Percentiles rank a stretch among this genome's conserved stretches.
Conservation (phyloP, 768 basidiomycete genomes). For the Mycena latifolia region DNA sequence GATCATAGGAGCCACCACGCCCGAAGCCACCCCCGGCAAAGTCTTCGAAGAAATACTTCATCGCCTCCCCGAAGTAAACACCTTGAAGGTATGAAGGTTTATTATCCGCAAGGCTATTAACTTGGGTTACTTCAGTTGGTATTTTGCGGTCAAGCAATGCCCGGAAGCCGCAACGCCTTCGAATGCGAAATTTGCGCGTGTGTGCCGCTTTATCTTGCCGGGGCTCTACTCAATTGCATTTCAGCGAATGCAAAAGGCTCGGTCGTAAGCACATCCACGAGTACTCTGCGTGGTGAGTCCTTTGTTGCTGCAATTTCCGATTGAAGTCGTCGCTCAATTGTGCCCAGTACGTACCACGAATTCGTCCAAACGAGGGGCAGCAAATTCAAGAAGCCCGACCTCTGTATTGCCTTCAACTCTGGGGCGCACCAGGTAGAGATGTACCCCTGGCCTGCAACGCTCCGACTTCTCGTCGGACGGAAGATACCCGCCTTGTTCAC, state of each 20-base stretch:
- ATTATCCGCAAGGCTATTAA: too few relatives aligned
- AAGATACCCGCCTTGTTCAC: constrained; percentile 27
- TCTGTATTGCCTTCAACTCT: too few relatives aligned
- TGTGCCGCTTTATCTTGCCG: too few relatives aligned
- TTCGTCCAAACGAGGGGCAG: too few relatives aligned
- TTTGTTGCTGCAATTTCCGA: too few relatives aligned
- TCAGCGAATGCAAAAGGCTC: constrained; percentile 16
- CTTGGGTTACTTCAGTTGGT: constrained; percentile 33
- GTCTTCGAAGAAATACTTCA: constrained; percentile 42
- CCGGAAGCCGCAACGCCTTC: too few relatives aligned
- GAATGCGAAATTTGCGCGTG: too few relatives aligned
- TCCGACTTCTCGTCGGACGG: constrained; percentile 29
- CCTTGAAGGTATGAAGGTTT: constrained; percentile 34
- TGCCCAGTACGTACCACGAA: constrained; percentile 33
- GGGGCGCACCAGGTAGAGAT: neutral
- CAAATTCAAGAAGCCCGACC: too few relatives aligned
- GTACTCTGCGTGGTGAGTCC: constrained; percentile 14
- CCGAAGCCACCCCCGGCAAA: too few relatives aligned
- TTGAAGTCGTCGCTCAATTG: neutral
- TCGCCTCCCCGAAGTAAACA: constrained; percentile 39
- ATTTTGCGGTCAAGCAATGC: constrained; percentile 40
- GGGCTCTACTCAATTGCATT: too few relatives aligned
- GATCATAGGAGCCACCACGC: constrained; percentile 38
- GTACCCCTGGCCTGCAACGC: constrained; percentile 22
- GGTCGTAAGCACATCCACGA: constrained; percentile 30